Conservation (phyloP, 1,139 yeast species). For the Kluyveromyces sp. region DNA sequence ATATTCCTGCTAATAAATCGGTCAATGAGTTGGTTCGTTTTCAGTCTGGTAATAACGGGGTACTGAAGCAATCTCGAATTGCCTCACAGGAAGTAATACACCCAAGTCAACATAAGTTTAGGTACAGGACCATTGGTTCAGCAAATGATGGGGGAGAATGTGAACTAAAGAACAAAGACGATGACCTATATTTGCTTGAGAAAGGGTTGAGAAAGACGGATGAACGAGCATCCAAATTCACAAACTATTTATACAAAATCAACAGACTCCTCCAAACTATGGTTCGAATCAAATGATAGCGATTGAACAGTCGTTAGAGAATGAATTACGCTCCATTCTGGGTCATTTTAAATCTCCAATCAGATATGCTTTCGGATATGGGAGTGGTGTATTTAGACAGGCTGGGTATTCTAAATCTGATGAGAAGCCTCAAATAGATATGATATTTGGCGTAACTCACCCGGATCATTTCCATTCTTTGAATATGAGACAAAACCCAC, state of each 20-base stretch:
- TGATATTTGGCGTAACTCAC: conserved; percentile 76
- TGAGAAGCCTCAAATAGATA: conserved; percentile 65
- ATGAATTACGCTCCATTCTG: conserved; percentile 44
- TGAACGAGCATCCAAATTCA: conserved; percentile 32
- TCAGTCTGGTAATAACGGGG: conserved; percentile 1
- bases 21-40: background rate
- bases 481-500: conserved; percentile 57
- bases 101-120: background rate
- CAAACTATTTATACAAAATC: conserved; percentile 36
- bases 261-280: conserved; percentile 43
- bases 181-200: conserved; percentile 28
- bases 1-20: background rate
- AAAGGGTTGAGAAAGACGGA: conserved; percentile 30
- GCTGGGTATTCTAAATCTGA: conserved; percentile 40
- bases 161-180: background rate
- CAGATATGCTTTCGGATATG: conserved; percentile 80
- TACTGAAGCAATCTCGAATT: background rate
- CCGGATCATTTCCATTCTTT: conserved; percentile 66
- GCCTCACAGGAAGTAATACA: conserved; percentile 2
- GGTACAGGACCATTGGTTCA: background rate
- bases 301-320: conserved; percentile 38
- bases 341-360: conserved; percentile 62
- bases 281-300: conserved; percentile 53
- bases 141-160: background rate
- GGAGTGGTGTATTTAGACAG: conserved; percentile 89